Evolutionary conservation across 768 basidiomycete species (phyloP), one percentile per base, ranked within the genome.

Genomic region (Boletus rubescentipes): DNA sequence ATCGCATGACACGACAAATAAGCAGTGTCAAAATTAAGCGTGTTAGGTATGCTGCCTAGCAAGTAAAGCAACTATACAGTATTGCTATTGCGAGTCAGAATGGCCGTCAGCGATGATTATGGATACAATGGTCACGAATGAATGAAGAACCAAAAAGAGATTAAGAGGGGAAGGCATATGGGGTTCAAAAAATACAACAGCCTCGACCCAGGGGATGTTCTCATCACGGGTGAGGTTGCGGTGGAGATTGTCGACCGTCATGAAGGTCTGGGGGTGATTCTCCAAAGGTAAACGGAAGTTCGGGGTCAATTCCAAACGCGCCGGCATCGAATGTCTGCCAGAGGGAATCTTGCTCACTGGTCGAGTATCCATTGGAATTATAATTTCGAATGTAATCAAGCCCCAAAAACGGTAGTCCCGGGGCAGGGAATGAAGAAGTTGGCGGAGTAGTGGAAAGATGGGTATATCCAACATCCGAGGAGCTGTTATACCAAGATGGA

Each of bases 361-460:
- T 50, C 16, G 72, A 59, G 57, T 68, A 71, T 38, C 72, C 68
- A 5, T 79, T 78, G 46, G 83, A 78, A 60, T 76, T 77, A 66
- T 87, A 91, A 63, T 90, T 91, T 61, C 87, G 83, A 63, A 93
- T 86, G 62, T 82, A 93, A 61, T 93, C 91, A 31, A 93, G 76
- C 10, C 90, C 91, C 30, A 83, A 79, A 76, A 93, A 93, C 1
- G 90, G 91, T n/a, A 92, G 75, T 36, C 89, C 89, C 21, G 84
- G 77, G 9, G 83, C 82, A 57, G 85, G 75, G 66, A 91, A 91
- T 5, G 79, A 76, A n/a, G 86, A 69, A 6, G 78, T 80, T 12
- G 85, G 80, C 3, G 86, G 80, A 11, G 84, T 81, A 11, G 78
- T 80, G 6, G 83, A 84, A 31, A 81, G 71, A 5, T 77, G 77